Percentiles rank a stretch among this genome's conserved stretches.
Conservation (phyloP, 2,329 filamentous ascomycete genomes). For the Sclerotinia sclerotiorum region DNA sequence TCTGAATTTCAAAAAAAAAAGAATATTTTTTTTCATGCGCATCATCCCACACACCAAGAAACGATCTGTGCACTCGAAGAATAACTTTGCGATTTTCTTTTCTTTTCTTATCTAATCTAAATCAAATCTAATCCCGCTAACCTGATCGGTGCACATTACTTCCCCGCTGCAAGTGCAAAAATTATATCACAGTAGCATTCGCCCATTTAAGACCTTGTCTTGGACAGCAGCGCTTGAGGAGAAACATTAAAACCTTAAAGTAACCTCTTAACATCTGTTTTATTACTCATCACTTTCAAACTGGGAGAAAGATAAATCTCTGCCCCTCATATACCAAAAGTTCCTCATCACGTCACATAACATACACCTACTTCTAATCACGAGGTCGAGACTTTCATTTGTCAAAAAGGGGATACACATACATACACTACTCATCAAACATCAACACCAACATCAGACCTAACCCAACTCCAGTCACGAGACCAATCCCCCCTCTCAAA, state of each 20-base stretch:
- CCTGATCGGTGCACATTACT: not conserved
- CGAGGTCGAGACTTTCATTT: not conserved
- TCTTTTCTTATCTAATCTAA: constrained; percentile 6
- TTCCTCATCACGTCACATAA: not conserved
- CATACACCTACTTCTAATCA: not conserved
- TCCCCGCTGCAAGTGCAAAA: constrained; percentile 5
- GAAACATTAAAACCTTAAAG: constrained; percentile 13
- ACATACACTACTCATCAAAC: not conserved
- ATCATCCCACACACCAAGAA: not conserved
- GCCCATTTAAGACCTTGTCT: constrained; percentile 2
- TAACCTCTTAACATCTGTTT: not conserved
- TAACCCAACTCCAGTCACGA: not conserved
- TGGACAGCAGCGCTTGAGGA: not conserved
- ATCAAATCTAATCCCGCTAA: not conserved
- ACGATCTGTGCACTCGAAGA: not conserved
- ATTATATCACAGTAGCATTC: constrained; percentile 7
- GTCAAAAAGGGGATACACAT: not conserved
- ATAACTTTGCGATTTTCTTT: not conserved
- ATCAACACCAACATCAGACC: not conserved
- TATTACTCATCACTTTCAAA: not conserved
- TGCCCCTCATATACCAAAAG: not conserved
- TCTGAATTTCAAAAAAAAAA: constrained; percentile 2
- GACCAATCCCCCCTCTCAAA: not conserved
- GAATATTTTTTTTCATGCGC: not conserved
- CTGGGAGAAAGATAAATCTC: not conserved